phyloP scores from a whole-genome alignment of 805 yeast genomes.

The Metschnikowia peoriensis region DNA sequence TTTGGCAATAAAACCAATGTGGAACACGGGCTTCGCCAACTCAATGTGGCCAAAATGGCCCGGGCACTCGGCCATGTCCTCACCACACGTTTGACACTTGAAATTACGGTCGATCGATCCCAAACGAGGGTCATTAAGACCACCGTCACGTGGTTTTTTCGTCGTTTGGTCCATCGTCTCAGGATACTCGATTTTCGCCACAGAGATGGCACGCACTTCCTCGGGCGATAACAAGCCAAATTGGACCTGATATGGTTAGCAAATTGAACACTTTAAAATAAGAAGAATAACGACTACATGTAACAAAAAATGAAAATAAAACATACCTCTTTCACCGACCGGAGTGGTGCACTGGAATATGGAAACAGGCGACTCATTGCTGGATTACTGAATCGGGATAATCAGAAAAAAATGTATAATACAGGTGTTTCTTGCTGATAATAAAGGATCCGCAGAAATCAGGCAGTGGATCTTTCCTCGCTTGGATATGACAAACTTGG shows the following conservation, averaged over 20 bases:
- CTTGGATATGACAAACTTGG: background rate
- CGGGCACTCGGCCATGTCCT: conserved; percentile 98
- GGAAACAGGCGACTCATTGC: conserved; percentile 60
- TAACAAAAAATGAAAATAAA: background rate
- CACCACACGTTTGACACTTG: conserved; percentile 99
- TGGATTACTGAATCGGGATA: background rate
- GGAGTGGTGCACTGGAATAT: conserved; percentile 97
- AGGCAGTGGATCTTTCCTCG: background rate
- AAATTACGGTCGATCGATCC: conserved; percentile 97
- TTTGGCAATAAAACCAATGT: conserved; percentile 92
- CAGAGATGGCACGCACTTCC: conserved; percentile 92
- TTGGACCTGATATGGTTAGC: conserved; percentile 58
- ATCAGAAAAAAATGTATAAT: background rate
- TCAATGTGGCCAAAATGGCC: conserved; percentile 99
- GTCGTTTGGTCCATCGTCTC: conserved; percentile 99
- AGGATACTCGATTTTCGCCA: conserved; percentile 96
- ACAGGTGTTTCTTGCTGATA: background rate
- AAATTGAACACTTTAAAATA: conserved; percentile 3
- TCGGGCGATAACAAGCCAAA: conserved; percentile 98
- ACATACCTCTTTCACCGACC: conserved; percentile 91
- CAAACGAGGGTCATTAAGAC: conserved; percentile 92
- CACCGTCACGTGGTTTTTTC: conserved; percentile 93
- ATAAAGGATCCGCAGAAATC: background rate
- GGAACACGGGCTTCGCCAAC: conserved; percentile 97
- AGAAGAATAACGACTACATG: background rate